Base-by-base conservation (phyloP, 1,139 yeast species). In the Eremothecium sinecaudum region DNA sequence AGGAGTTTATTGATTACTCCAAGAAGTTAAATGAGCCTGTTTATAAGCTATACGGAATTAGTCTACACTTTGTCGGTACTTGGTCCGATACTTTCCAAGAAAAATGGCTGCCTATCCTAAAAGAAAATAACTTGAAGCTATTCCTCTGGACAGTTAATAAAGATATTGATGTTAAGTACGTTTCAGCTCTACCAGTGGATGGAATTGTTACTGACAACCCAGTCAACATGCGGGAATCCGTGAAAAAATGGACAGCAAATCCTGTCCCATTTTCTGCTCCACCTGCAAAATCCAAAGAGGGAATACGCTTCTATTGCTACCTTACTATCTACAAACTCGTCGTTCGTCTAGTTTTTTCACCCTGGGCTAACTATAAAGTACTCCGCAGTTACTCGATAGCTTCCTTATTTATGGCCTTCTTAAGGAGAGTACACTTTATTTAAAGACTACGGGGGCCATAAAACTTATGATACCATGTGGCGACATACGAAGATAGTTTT, bases 81-180 rank as follows among this genome's bases (percentile, higher is more conserved):
- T 62, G 67, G 48, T 59, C 69, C 1, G 41, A 51, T 2, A 64
- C 63, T 10, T 74, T 72, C 28, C 52, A 56, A 14, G 41, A 48
- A 2, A 43, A 63, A 12, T 47, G 65, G 34, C 41, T 54, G 1
- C 61, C 63, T 3, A 57, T 67, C 14, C 46, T 64, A 14, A 39
- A 60, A 24, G 49, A 60, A 4, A 63, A 71, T 30, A 63, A 69
- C 35, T 56, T 79, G 36, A 66, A 69, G 33, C 61, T 83, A 11
- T 83, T 75, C 58, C 62, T 81, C 14, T 87, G 97, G 97, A 87
- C 97, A 1, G 67, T 84, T 28, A 87, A 87, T 54, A 48, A 58
- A 14, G 53, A 54, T 8, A 47, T 50, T 16, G 60, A 61, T 26
- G 62, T 69, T 64, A 51, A 62, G 32, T 64, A 69, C 61, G 59